These are phyloP conservation scores for Oryza meridionalis DNA, from an alignment of 176 grass and related monocot genomes.

Conservation along the genomic window DNA sequence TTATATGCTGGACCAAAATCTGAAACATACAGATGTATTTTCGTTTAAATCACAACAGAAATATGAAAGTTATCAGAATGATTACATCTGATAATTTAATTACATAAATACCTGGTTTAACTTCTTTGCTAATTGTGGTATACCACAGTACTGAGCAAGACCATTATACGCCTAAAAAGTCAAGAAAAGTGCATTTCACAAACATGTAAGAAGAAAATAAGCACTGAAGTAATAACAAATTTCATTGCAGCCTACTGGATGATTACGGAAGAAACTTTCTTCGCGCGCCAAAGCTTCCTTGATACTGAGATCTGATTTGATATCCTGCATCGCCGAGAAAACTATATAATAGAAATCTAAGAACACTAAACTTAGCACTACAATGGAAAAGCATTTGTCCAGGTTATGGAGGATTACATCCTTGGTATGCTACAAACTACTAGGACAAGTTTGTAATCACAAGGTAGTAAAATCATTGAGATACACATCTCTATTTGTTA, in stretches of 20 bases:
- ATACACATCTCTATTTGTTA: neutral
- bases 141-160: slow-evolving; percentile 86
- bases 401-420: neutral
- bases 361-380: slow-evolving; percentile 12
- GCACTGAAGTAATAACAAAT: slow-evolving; percentile 9
- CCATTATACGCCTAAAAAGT: slow-evolving; percentile 85
- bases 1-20: slow-evolving; percentile 99
- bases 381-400: neutral
- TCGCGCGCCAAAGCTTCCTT: slow-evolving; percentile 87
- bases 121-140: slow-evolving; percentile 97
- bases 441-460: neutral
- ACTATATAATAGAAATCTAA: slow-evolving; percentile 17
- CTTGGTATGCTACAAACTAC: neutral
- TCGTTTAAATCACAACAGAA: slow-evolving; percentile 11
- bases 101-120: slow-evolving; percentile 73
- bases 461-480: slow-evolving; percentile 8
- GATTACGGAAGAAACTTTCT: slow-evolving; percentile 86
- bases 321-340: slow-evolving; percentile 69
- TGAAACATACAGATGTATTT: slow-evolving; percentile 50
- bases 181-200: slow-evolving; percentile 22
- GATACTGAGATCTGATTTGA: slow-evolving; percentile 85
- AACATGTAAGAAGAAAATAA: slow-evolving; percentile 27
- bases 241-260: slow-evolving; percentile 61
- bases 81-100: slow-evolving; percentile 5
- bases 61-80: slow-evolving; percentile 15